These are phyloP conservation scores for Arthroderma sp. DNA, from an alignment of 2,329 filamentous ascomycete genomes.

Conservation along the genomic window DNA sequence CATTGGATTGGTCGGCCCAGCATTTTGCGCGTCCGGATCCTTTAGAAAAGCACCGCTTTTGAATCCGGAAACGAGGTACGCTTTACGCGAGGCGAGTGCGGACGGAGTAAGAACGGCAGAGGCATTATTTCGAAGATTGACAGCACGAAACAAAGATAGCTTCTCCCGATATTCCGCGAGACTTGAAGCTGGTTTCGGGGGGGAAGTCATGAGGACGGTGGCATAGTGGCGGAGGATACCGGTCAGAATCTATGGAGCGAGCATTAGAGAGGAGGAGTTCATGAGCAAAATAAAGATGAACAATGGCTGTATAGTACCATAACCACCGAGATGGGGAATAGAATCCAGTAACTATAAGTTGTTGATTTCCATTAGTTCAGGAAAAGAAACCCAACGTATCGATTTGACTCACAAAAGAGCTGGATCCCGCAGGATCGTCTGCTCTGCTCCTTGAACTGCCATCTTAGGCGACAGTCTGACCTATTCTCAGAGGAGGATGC, in stretches of 20 bases:
- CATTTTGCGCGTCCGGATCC: constrained; percentile 70
- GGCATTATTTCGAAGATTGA: constrained; percentile 72
- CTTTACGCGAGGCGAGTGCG: constrained; percentile 68
- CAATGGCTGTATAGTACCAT: constrained; percentile 48
- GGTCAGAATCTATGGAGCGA: constrained; percentile 58
- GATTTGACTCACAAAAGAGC: constrained; percentile 68
- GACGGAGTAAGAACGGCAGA: constrained; percentile 64
- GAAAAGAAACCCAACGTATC: not conserved
- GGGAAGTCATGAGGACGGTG: constrained; percentile 71
- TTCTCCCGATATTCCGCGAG: constrained; percentile 59
- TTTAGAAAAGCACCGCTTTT: constrained; percentile 82
- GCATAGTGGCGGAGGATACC: constrained; percentile 94
- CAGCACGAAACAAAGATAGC: constrained; percentile 66
- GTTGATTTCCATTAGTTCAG: not conserved
- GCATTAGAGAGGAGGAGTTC: not conserved
- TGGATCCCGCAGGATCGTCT: constrained; percentile 97
- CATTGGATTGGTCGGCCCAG: constrained; percentile 86
- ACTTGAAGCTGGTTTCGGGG: constrained; percentile 63
- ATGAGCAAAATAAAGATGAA: not conserved
- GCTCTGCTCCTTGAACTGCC: constrained; percentile 65
- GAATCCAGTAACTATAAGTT: constrained; percentile 79
- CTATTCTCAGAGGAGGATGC: not conserved
- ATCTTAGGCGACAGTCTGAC: constrained; percentile 37
- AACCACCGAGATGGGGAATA: constrained; percentile 91
- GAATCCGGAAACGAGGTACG: constrained; percentile 65